Base-by-base conservation (phyloP, 2,329 filamentous ascomycete species). In the Chaetomiaceae sp. region DNA sequence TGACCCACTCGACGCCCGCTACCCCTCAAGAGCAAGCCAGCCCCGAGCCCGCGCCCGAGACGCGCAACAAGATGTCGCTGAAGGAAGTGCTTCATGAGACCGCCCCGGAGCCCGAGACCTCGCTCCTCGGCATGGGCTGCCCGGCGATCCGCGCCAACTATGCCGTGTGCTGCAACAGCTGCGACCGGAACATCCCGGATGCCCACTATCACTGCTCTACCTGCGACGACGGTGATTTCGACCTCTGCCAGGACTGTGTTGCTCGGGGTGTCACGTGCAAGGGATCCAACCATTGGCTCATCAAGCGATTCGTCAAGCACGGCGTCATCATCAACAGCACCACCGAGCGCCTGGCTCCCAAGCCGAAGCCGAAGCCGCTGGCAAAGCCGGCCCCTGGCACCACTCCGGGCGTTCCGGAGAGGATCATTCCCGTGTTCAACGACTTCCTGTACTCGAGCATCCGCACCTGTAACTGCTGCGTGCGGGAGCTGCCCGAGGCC, bases 141-240 rank as follows among this genome's bases (percentile, higher is more conserved):
- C 47, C 51, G 43, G 50, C 55, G 41, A 62, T 54, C 53, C 62
- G 57, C 54, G 62, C 63, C 50, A 72, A 78, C 41, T 96, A 91
- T 70, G 87, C 87, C 12, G 90, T 99, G 39, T 95, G 88, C 75
- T 99, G 93, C 80, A 97, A 99, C 73, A 79, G 82, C 66, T 99
- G 93, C 70, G 86, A 89, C 59, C 76, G 74, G 55, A 81, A 83
- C 37, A 89, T 96, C 62, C 80, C 85, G 23, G 83, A 89, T 60
- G 80, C 83, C 45, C 92, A 99, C 70, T 99, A 88, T 69, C 93
- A 99, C 72, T 99, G 95, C 75, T 87, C 87, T 58, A 88, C 87
- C 51, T 99, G 93, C 66, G 89, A 97, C 58, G 82, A 86, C 51
- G 93, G 92, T 35, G 93, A 99, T 68, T 99, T 91, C 63, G 93